Conservation (phyloP, 2,329 filamentous ascomycete species). For the Curvularia sp. region DNA sequence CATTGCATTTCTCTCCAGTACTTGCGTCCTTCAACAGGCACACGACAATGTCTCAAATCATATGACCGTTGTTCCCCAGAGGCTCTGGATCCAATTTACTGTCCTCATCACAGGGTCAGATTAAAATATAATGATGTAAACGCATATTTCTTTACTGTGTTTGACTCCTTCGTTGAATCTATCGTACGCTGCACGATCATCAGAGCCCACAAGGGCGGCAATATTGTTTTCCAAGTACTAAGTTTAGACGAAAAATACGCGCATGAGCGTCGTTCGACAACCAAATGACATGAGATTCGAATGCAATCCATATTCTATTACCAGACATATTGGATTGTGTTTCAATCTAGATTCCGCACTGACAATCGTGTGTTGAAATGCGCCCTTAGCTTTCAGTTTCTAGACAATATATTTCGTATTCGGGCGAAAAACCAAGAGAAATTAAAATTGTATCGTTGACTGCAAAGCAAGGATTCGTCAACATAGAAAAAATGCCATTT, state of each 20-base stretch:
- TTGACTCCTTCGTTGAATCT: neutral
- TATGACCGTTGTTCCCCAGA: neutral
- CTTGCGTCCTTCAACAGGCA: neutral
- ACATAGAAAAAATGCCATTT: too few species aligned
- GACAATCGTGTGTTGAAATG: too few species aligned
- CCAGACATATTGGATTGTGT: neutral
- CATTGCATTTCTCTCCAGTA: neutral
- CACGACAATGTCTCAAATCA: neutral
- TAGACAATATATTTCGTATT: too few species aligned
- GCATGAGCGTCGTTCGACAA: neutral
- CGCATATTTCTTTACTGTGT: neutral
- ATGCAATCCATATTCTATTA: neutral
- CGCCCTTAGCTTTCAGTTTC: too few species aligned
- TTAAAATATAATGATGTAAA: neutral
- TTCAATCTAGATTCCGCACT: neutral
- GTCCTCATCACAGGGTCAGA: neutral
- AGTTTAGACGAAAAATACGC: neutral
- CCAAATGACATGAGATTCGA: neutral
- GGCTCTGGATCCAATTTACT: neutral
- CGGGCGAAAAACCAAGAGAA: too few species aligned
- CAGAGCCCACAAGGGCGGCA: neutral
- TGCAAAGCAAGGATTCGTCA: too few species aligned
- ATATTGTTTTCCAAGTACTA: neutral
- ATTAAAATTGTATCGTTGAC: too few species aligned
- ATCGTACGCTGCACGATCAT: neutral